phyloP scores from a whole-genome alignment of 306 rosid species.

The Rubus idaeus region DNA sequence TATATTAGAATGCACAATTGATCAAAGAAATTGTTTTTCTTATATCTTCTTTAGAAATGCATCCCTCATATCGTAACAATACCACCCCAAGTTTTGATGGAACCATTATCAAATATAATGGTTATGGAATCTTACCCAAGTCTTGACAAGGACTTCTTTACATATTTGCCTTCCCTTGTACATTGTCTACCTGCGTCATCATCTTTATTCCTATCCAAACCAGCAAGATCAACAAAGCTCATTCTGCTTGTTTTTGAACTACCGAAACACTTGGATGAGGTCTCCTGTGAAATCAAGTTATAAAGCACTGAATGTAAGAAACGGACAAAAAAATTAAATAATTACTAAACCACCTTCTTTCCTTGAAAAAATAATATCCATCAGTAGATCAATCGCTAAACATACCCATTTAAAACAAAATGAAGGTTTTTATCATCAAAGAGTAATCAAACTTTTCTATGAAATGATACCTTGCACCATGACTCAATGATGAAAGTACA shows the following conservation, averaged over 20 bases:
- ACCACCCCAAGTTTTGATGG: not conserved
- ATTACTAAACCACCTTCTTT: not conserved
- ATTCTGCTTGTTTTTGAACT: conserved; percentile 95
- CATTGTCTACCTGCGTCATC: conserved; percentile 59
- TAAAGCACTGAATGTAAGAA: not conserved
- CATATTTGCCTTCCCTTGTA: conserved; percentile 57
- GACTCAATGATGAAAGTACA: conserved; percentile 84
- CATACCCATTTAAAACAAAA: not conserved
- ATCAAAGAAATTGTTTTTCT: not conserved
- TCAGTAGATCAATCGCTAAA: not conserved
- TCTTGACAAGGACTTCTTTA: conserved; percentile 82
- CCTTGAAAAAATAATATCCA: not conserved
- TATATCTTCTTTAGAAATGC: not conserved
- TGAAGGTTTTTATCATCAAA: not conserved
- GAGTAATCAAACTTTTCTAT: conserved; percentile 12
- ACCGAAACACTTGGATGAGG: conserved; percentile 71
- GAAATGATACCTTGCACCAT: conserved; percentile 77
- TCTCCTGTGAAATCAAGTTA: conserved; percentile 47
- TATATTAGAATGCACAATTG: not conserved
- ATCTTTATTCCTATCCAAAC: conserved; percentile 62
- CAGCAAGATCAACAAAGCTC: conserved; percentile 92
- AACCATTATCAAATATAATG: not conserved
- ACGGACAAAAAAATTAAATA: not conserved
- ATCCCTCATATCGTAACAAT: not conserved
- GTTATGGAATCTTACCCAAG: conserved; percentile 70